A percentile compares a stretch with the other conserved stretches of the same genome.
These are phyloP conservation scores for Pterothamnion heteromorphum DNA, from an alignment of 31 red algal species.

Conservation along the genomic window DNA sequence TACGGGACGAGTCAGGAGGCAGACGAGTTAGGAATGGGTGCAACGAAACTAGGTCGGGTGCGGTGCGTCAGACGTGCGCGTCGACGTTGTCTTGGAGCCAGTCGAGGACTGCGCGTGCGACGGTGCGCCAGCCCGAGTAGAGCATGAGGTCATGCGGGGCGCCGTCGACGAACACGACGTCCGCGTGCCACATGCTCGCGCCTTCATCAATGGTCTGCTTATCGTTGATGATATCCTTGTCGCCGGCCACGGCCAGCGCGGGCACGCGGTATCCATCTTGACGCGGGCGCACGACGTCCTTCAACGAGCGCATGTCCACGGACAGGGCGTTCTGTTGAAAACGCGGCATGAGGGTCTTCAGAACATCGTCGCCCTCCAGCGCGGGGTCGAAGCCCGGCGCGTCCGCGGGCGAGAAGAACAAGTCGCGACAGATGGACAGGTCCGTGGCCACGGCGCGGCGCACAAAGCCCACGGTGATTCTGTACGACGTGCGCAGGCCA, in stretches of 20 bases:
- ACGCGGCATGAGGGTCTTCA: conserved; percentile 35
- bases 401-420: conserved; percentile 57
- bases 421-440: conserved; percentile 46
- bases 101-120: conserved; percentile 34
- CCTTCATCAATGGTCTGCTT: conserved; percentile 44
- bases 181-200: conserved; percentile 57
- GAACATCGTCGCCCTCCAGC: conserved; percentile 55
- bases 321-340: background rate
- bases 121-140: conserved; percentile 49
- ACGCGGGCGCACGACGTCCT: background rate
- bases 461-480: conserved; percentile 55
- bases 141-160: conserved; percentile 73
- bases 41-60: no score
- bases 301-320: background rate
- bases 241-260: conserved; percentile 50
- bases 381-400: conserved; percentile 34
- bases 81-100: conserved; percentile 15
- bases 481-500: conserved; percentile 23
- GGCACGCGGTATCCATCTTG: background rate
- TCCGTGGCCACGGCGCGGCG: background rate
- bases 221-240: conserved; percentile 51
- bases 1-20: no score
- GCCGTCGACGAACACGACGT: conserved; percentile 41
- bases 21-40: no score
- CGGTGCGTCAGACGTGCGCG: no score